A percentile compares a stretch with the other conserved stretches of the same genome.
phyloP scores from a whole-genome alignment of 2,329 filamentous ascomycete genomes.

The Colletotrichum ledebouriae region DNA sequence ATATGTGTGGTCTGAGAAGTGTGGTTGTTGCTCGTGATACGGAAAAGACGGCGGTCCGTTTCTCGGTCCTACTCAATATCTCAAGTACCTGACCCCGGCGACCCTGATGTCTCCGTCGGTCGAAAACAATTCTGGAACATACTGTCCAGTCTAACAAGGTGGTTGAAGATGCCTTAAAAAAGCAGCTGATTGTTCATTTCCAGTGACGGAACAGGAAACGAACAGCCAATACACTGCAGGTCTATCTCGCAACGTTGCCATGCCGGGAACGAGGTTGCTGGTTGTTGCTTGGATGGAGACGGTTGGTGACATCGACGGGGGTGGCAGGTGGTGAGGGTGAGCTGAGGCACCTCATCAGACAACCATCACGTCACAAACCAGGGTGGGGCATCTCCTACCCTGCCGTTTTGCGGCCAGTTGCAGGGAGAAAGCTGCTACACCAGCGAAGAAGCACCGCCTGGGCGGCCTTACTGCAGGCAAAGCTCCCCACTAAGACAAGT shows the following conservation, averaged over 20 bases:
- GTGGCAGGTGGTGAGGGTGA: conserved; percentile 21
- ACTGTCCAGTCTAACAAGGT: neutral
- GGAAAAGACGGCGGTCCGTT: conserved; percentile 18
- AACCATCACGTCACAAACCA: conserved; percentile 45
- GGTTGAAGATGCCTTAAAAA: neutral
- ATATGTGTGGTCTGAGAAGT: conserved; percentile 22
- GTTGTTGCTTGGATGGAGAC: neutral
- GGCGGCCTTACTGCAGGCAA: neutral
- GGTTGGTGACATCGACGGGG: conserved; percentile 4
- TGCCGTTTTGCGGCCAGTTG: neutral
- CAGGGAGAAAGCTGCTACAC: neutral
- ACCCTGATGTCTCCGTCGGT: neutral
- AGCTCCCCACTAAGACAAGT: conserved; percentile 38
- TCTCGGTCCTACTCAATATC: conserved; percentile 22
- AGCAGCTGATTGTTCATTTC: conserved; percentile 6
- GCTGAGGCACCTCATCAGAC: conserved; percentile 35
- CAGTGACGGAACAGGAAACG: conserved; percentile 30
- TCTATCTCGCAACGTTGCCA: conserved; percentile 12
- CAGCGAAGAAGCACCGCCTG: neutral
- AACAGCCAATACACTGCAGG: conserved; percentile 16
- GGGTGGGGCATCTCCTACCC: conserved; percentile 30
- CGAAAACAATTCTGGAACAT: neutral
- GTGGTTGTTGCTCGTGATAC: neutral
- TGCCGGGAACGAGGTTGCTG: conserved; percentile 7
- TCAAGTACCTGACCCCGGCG: neutral